Evolutionary conservation across 345 rosid species (phyloP).

Genomic region (Erysimum cheiranthoides): DNA sequence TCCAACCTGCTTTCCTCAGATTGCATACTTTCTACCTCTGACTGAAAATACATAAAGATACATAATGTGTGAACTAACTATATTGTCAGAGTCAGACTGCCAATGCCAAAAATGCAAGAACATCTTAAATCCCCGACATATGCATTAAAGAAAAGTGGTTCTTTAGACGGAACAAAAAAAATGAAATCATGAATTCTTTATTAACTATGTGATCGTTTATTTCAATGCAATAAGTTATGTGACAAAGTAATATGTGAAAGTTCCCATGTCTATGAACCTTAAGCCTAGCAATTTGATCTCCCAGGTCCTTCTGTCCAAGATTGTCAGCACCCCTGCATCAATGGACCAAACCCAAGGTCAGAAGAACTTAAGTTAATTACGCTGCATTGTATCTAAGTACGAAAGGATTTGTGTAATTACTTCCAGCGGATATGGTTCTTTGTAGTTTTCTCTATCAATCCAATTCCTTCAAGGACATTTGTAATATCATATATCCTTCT

Average conservation of each 20-base stretch:
- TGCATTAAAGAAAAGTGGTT: not conserved
- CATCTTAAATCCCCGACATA: not conserved
- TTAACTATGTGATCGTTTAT: constrained; percentile 23
- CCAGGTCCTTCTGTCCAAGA: constrained; percentile 54
- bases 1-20: constrained; percentile 62
- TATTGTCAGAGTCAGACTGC: not conserved
- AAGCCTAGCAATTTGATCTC: constrained; percentile 52
- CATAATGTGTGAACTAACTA: not conserved
- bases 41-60: constrained; percentile 48
- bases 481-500: constrained; percentile 91
- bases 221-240: constrained; percentile 15
- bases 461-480: constrained; percentile 86
- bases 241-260: constrained; percentile 10
- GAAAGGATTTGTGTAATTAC: constrained; percentile 48
- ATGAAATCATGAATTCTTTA: constrained; percentile 1
- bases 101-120: not conserved
- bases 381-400: not conserved
- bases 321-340: constrained; percentile 61
- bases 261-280: constrained; percentile 49
- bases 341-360: constrained; percentile 38
- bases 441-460: constrained; percentile 79
- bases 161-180: not conserved
- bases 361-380: constrained; percentile 6
- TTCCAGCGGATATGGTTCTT: constrained; percentile 84
- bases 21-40: constrained; percentile 58